Evolutionary conservation across 176 grass and related monocot genomes (phyloP).

Genomic region (Saccharum officinarum): DNA sequence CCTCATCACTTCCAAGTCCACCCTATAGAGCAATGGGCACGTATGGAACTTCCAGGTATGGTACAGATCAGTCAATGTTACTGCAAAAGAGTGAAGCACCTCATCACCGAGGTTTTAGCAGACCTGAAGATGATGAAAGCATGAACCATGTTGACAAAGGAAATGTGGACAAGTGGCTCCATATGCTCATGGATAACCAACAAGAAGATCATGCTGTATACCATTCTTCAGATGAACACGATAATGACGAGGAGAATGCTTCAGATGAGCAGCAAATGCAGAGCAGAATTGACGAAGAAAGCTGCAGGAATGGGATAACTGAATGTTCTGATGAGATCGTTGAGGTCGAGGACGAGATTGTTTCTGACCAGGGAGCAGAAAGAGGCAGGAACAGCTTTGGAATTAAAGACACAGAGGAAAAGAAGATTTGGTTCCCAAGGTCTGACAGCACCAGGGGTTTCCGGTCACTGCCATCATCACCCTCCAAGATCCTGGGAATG

Average conservation of each 20-base stretch:
- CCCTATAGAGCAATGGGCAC: conserved; percentile 34
- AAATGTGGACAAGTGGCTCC: conserved; percentile 77
- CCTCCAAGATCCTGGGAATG: conserved; percentile 80
- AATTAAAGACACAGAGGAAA: conserved; percentile 56
- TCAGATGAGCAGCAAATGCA: conserved; percentile 29
- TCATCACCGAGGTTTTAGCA: not conserved
- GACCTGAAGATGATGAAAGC: conserved; percentile 50
- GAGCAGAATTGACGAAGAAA: conserved; percentile 22
- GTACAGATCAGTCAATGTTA: conserved; percentile 11
- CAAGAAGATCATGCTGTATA: conserved; percentile 36
- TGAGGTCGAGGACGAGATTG: conserved; percentile 27
- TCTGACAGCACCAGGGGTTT: conserved; percentile 78
- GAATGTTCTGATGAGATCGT: conserved; percentile 49
- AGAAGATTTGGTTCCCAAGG: conserved; percentile 52
- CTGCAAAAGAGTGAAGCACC: conserved; percentile 22
- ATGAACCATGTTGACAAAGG: conserved; percentile 60
- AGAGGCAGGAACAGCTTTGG: conserved; percentile 66
- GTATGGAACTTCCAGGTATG: conserved; percentile 12
- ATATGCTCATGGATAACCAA: conserved; percentile 57
- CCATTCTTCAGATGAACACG: conserved; percentile 22
- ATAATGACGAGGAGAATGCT: not conserved
- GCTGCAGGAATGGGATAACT: conserved; percentile 32
- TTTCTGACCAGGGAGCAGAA: conserved; percentile 26
- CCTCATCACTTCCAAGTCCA: conserved; percentile 43
- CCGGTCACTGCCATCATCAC: conserved; percentile 84